Conservation (phyloP, 169 alveolate genomes). For the Plasmodium coatneyi region DNA sequence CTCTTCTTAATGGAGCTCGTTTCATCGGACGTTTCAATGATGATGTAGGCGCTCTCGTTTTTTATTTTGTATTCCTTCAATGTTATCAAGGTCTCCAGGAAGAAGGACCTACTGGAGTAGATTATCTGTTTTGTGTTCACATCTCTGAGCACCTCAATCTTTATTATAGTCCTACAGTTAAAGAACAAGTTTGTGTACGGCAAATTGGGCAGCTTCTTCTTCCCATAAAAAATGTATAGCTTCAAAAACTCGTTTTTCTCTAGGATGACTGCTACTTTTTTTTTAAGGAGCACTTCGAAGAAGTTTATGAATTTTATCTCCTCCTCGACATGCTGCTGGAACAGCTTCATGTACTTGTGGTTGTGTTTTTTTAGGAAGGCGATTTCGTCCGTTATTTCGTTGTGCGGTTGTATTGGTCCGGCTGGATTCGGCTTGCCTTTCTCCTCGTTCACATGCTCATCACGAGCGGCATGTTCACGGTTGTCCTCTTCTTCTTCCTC, state of each 20-base stretch:
- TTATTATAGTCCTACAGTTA: slow-evolving; percentile 61
- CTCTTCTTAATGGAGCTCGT: slow-evolving; percentile 48
- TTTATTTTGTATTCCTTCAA: slow-evolving; percentile 57
- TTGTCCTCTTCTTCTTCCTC: background rate
- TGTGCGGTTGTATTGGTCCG: background rate
- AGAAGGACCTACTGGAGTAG: slow-evolving; percentile 64
- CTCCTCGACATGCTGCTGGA: slow-evolving; percentile 36
- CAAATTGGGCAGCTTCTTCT: slow-evolving; percentile 24
- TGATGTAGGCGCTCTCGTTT: slow-evolving; percentile 55
- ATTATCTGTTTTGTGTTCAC: slow-evolving; percentile 51
- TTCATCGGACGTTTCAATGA: slow-evolving; percentile 63
- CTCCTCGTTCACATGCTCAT: background rate
- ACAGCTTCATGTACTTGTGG: slow-evolving; percentile 36
- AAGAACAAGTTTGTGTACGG: slow-evolving; percentile 47
- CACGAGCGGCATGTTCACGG: background rate
- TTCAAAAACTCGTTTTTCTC: slow-evolving; percentile 53
- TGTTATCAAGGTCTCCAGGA: slow-evolving; percentile 60
- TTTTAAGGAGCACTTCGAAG: slow-evolving; percentile 24
- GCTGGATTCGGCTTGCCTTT: background rate
- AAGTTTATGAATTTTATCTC: slow-evolving; percentile 56
- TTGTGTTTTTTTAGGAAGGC: slow-evolving; percentile 25
- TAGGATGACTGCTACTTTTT: slow-evolving; percentile 26
- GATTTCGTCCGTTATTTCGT: slow-evolving; percentile 14
- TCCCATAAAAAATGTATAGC: slow-evolving; percentile 50
- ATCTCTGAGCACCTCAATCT: slow-evolving; percentile 65